Conservation (phyloP, 164 flowering plant genomes). For the Nymphaea colorata region DNA sequence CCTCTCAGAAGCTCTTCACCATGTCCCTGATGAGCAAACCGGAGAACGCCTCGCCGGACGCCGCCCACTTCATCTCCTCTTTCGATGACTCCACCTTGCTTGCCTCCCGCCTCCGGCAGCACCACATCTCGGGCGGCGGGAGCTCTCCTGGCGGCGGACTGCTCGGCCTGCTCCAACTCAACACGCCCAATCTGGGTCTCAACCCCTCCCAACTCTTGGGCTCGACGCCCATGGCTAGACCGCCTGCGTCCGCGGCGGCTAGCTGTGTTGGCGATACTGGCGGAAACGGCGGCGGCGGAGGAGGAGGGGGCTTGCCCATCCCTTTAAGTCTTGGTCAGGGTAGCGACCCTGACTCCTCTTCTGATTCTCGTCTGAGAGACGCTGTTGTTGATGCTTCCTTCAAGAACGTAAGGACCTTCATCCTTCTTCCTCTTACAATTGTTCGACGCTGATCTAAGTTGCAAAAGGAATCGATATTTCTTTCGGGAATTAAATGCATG, state of each 20-base stretch:
- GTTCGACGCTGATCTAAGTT: neutral
- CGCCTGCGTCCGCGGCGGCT: neutral
- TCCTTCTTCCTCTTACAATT: neutral
- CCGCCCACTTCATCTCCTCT: constrained; percentile 8
- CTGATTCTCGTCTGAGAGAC: constrained; percentile 11
- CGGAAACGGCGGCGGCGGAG: constrained; percentile 7
- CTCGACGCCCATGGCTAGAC: constrained; percentile 13
- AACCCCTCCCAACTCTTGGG: constrained; percentile 32
- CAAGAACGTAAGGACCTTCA: constrained; percentile 17
- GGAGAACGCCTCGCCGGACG: constrained; percentile 13
- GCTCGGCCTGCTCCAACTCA: constrained; percentile 8
- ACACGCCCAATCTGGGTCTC: constrained; percentile 21
- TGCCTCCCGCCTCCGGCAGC: constrained; percentile 56
- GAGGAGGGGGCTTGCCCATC: constrained; percentile 17
- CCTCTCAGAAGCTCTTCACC: constrained; percentile 14
- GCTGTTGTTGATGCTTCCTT: constrained; percentile 25
- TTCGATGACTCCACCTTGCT: constrained; percentile 42
- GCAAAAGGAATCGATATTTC: neutral
- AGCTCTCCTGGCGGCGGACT: constrained; percentile 10
- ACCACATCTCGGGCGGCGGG: constrained; percentile 45
- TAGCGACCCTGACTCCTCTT: constrained; percentile 6
- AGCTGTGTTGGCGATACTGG: constrained; percentile 15
- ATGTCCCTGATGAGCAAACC: constrained; percentile 9
- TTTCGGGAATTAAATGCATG: neutral
- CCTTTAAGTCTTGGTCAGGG: constrained; percentile 25